Evolutionary conservation across 108 stramenopile species (phyloP), one percentile per base, ranked within the genome.

Genomic region (Cyclotella choctawhatcheeana): DNA sequence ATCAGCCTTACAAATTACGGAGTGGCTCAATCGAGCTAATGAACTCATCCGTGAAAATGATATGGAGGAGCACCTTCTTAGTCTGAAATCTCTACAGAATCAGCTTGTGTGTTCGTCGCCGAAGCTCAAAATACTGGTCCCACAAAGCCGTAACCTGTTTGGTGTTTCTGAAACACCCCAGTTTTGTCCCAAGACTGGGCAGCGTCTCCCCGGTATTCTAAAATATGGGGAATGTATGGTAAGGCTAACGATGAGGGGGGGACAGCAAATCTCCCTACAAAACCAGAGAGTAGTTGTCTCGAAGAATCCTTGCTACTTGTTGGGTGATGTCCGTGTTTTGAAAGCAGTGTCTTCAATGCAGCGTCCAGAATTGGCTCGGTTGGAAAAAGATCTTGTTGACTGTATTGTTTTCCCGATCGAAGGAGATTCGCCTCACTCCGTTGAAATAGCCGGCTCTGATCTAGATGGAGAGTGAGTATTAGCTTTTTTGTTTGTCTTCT

Each of bases 141-240:
- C 54, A 3, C 25, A 55, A 26, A 55, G 54, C 16, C 54, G 54
- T 16, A 55, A 22, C 25, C 4, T 55, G 6, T 55, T 55, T 27
- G 54, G 54, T 27, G 54, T 55, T 27, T 22, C 54, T 26, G 54
- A 55, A 30, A 29, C 54, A 10, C 54, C 54, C 6, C 25, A 4
- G 16, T 55, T 29, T 55, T 55, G 54, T 30, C 54, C 54, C 6
- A 16, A 55, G 29, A 55, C 25, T 26, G 26, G 26, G 5, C 17
- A 51, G 5, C 54, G 54, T 16, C 54, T 55, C 4, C 27, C 25
- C 5, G 54, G 54, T 2, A 55, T 55, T 6, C 25, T 55, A 5
- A 24, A 27, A 27, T 55, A 55, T 27, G 54, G 54, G 21, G 54
- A 55, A 16, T 55, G 54, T 55, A 14, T 55, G 54, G 54, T 55